These are phyloP conservation scores for Astrephomene gubernaculifera DNA, from an alignment of 139 green algal genomes.

Conservation along the genomic window DNA sequence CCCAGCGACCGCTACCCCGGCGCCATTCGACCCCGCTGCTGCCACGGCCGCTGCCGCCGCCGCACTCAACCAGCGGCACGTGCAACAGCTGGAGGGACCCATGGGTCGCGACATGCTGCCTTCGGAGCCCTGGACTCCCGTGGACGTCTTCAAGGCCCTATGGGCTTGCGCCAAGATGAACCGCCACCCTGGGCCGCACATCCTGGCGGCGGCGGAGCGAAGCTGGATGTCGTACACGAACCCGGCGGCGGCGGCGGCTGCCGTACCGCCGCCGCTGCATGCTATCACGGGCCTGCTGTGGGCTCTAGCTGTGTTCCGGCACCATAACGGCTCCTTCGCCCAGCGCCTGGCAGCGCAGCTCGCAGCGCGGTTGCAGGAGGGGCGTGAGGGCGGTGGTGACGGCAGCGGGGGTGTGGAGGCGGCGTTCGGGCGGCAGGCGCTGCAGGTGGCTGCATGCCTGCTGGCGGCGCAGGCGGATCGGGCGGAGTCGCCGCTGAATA, in stretches of 20 bases:
- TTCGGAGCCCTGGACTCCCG: slow-evolving; percentile 26
- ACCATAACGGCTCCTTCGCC: slow-evolving; percentile 47
- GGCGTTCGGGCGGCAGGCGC: background rate
- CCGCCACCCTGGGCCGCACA: slow-evolving; percentile 46
- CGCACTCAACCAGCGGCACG: background rate
- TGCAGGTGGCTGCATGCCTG: slow-evolving; percentile 44
- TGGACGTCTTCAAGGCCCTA: slow-evolving; percentile 44
- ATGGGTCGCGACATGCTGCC: background rate
- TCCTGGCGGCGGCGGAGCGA: slow-evolving; percentile 43
- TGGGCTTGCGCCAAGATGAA: slow-evolving; percentile 60
- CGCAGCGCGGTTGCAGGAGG: background rate
- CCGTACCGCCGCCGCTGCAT: slow-evolving; percentile 9
- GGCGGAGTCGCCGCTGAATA: slow-evolving; percentile 34
- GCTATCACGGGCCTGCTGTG: slow-evolving; percentile 41
- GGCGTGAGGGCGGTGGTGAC: background rate
- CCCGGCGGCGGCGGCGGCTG: background rate
- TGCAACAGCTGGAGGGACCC: background rate
- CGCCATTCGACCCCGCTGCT: slow-evolving; percentile 6
- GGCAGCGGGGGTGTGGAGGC: background rate
- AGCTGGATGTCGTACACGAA: slow-evolving; percentile 24
- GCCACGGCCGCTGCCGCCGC: slow-evolving; percentile 23
- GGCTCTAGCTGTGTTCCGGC: slow-evolving; percentile 43
- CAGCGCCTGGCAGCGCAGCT: slow-evolving; percentile 40
- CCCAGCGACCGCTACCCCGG: background rate
- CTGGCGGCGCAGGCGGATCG: slow-evolving; percentile 45